Evolutionary conservation across 2,329 filamentous ascomycete genomes (phyloP).

Genomic region (Penicillium capsulatum): DNA sequence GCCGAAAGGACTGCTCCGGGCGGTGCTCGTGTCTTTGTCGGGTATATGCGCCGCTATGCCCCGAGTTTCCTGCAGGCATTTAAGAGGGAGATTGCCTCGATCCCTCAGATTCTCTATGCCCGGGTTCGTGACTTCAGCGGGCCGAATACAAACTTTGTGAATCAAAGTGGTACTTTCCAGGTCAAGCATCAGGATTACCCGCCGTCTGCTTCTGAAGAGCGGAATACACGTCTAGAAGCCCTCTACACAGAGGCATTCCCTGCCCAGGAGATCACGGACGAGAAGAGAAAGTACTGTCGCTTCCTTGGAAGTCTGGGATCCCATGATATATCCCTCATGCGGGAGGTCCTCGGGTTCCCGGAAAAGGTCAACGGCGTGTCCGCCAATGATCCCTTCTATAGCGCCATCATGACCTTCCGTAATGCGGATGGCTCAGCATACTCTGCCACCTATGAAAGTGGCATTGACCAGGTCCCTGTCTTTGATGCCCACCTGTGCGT

Average conservation of each 20-base stretch:
- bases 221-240: constrained; percentile 8
- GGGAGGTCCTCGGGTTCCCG: constrained; percentile 15
- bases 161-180: constrained; percentile 15
- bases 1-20: constrained; percentile 11
- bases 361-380: constrained; percentile 10
- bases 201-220: constrained; percentile 7
- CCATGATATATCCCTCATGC: constrained; percentile 18
- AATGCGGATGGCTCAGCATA: constrained; percentile 11
- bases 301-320: constrained; percentile 17
- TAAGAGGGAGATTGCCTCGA: constrained; percentile 13
- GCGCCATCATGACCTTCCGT: constrained; percentile 15
- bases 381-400: constrained; percentile 17
- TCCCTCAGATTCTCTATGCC: constrained; percentile 15
- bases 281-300: constrained; percentile 15
- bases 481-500: constrained; percentile 17
- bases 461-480: constrained; percentile 15
- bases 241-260: constrained; percentile 14
- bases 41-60: constrained; percentile 19
- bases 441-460: constrained; percentile 17
- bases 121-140: constrained; percentile 17
- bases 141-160: constrained; percentile 14
- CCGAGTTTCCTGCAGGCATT: constrained; percentile 15
- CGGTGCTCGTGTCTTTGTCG: constrained; percentile 17
- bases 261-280: constrained; percentile 11
- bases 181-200: constrained; percentile 14